Evolutionary conservation across 2,329 filamentous ascomycete species (phyloP).

Genomic region (Verticillium nonalfalfae): DNA sequence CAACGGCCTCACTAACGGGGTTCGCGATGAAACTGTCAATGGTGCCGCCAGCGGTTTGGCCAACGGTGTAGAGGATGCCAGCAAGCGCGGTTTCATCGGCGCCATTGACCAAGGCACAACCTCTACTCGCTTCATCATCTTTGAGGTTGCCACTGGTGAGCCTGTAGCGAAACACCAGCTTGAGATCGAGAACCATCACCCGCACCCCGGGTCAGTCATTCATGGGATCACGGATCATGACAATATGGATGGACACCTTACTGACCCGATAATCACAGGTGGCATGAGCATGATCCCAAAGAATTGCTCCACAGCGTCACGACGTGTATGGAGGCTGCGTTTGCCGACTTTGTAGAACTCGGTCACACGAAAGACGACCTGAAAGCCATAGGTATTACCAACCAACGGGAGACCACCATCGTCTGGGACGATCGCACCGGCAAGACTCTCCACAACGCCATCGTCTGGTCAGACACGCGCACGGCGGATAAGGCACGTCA

Average conservation of each 20-base stretch:
- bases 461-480: slow-evolving; percentile 87
- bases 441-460: slow-evolving; percentile 74
- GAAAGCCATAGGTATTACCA: slow-evolving; percentile 77
- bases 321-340: slow-evolving; percentile 71
- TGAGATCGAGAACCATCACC: not conserved
- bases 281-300: slow-evolving; percentile 83
- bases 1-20: not conserved
- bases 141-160: not conserved
- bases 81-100: not conserved
- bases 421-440: slow-evolving; percentile 80
- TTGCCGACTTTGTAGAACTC: slow-evolving; percentile 62
- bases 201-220: not conserved
- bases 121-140: not conserved
- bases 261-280: slow-evolving; percentile 40
- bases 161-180: not conserved
- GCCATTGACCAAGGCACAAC: not conserved
- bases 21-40: not conserved
- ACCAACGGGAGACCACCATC: slow-evolving; percentile 82
- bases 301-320: slow-evolving; percentile 72
- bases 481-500: slow-evolving; percentile 65
- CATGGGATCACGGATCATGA: too few species aligned
- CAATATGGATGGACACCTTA: too few species aligned
- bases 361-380: slow-evolving; percentile 65
- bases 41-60: not conserved
- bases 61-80: not conserved